Evolutionary conservation across 148 eudicot genomes (phyloP).

Genomic region (Dysphania ambrosioides): DNA sequence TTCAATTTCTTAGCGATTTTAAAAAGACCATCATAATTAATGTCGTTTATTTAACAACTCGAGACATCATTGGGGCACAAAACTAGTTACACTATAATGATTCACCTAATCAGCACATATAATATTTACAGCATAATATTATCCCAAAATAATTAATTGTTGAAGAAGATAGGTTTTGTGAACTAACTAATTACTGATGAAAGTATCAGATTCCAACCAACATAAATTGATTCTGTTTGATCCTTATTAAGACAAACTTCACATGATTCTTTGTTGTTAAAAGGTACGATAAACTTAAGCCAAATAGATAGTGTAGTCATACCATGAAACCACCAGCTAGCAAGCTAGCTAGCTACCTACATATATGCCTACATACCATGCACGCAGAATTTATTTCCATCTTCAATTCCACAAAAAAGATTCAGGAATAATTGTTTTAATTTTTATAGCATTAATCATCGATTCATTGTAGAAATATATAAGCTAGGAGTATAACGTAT

Average conservation of each 20-base stretch:
- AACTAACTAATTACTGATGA: background rate
- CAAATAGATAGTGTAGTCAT: slow-evolving; percentile 21
- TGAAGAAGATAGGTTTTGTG: background rate
- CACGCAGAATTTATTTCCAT: background rate
- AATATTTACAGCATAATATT: no score
- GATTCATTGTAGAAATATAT: no score
- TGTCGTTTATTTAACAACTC: no score
- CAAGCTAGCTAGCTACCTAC: background rate
- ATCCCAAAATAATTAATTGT: background rate
- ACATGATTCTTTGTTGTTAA: slow-evolving; percentile 10
- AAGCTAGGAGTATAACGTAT: background rate
- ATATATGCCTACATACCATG: background rate
- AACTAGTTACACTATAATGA: background rate
- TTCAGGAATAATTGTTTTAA: no score
- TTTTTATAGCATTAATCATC: no score
- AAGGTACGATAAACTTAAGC: background rate
- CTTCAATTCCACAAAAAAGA: background rate
- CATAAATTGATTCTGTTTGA: slow-evolving; percentile 12
- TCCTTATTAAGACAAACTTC: background rate
- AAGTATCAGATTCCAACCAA: slow-evolving; percentile 9
- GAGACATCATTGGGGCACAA: no score
- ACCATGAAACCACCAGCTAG: slow-evolving; percentile 13
- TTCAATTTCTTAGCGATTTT: no score
- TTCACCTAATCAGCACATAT: background rate
- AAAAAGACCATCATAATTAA: no score